Evolutionary conservation across 176 grass and related monocot species (phyloP).

Genomic region (Aechmea fasciata): DNA sequence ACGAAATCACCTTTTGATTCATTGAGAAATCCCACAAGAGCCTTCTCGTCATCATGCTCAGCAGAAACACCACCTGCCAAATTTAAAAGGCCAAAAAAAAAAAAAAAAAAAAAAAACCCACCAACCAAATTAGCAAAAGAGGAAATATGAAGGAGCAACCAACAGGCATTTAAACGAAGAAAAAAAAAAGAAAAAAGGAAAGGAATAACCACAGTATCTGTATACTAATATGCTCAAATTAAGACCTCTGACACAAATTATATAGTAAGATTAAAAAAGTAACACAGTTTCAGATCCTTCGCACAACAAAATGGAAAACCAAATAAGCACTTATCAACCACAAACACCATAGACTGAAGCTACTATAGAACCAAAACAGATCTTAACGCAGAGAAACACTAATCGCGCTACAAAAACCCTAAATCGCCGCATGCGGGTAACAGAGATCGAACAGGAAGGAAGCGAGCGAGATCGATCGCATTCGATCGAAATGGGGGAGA

Average conservation of each 20-base stretch:
- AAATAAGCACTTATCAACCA: no score
- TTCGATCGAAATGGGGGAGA: no score
- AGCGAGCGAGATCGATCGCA: background rate
- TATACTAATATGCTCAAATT: no score
- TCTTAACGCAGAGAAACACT: background rate
- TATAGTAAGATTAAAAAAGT: no score
- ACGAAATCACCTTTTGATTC: constrained; percentile 57
- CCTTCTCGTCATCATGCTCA: constrained; percentile 72
- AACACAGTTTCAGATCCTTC: no score
- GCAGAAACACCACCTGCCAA: constrained; percentile 51
- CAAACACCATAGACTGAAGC: no score
- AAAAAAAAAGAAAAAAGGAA: background rate
- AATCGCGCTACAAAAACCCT: background rate
- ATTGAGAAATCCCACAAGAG: constrained; percentile 65
- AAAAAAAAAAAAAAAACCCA: background rate
- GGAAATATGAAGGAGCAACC: background rate
- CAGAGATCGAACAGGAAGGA: background rate
- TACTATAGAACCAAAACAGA: background rate
- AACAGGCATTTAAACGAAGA: background rate
- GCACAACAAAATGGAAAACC: no score
- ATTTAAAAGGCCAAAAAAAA: background rate
- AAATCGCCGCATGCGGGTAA: background rate
- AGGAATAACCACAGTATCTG: background rate
- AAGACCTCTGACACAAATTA: no score
- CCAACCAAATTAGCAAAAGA: background rate